Conservation (phyloP, 2,329 filamentous ascomycete genomes). For the Mycocentrospora acerina region DNA sequence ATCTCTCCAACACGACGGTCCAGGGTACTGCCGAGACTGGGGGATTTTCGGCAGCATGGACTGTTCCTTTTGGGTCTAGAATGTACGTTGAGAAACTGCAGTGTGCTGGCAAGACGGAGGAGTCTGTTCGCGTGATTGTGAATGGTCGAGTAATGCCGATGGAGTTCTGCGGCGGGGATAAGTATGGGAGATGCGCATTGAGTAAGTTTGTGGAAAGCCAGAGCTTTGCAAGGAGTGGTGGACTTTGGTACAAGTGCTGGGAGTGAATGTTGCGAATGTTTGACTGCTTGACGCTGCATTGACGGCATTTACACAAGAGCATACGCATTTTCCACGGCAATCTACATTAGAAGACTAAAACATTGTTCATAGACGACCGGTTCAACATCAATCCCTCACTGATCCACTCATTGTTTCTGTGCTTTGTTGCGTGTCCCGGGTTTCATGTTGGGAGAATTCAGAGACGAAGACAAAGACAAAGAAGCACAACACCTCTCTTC, state of each 20-base stretch:
- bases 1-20: conserved; percentile 49
- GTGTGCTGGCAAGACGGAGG: conserved; percentile 62
- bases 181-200: conserved; percentile 69
- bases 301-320: no score
- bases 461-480: no score
- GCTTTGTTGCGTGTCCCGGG: no score
- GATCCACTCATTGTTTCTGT: no score
- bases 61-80: conserved; percentile 77
- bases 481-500: no score
- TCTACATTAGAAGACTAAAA: no score
- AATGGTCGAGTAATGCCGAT: conserved; percentile 81
- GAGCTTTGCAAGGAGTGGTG: conserved; percentile 70
- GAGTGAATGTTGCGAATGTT: conserved; percentile 3
- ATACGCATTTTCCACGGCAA: no score
- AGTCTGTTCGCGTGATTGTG: conserved; percentile 75
- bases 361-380: no score
- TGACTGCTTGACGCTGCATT: no score
- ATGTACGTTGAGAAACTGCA: conserved; percentile 87
- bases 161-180: conserved; percentile 68
- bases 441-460: no score
- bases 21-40: conserved; percentile 55
- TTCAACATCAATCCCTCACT: no score
- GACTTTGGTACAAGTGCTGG: conserved; percentile 69
- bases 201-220: conserved; percentile 72
- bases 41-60: conserved; percentile 76